A percentile compares a stretch with the other conserved stretches of the same genome.
These are phyloP conservation scores for Globisporangium acanthophoron DNA, from an alignment of 352 stramenopile genomes.

Conservation along the genomic window DNA sequence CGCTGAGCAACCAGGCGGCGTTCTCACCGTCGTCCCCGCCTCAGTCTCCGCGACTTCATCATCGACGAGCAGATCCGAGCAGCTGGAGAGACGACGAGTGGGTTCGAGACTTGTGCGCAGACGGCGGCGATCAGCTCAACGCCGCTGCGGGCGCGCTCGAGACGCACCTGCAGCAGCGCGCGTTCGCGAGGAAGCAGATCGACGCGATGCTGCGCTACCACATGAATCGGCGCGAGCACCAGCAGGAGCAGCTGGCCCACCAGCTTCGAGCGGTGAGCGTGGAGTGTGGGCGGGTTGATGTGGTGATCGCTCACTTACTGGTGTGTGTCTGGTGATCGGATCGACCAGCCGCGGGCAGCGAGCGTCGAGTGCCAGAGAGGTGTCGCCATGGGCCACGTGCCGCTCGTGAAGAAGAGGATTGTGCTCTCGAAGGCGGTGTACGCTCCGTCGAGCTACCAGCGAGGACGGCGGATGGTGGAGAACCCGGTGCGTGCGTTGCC, in stretches of 20 bases:
- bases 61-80: not conserved
- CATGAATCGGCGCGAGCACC: constrained; percentile 19
- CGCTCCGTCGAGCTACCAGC: constrained; percentile 22
- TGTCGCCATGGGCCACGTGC: constrained; percentile 7
- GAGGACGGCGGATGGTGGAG: constrained; percentile 22
- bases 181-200: constrained; percentile 48
- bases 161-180: constrained; percentile 36
- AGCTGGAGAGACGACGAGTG: constrained; percentile 10
- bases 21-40: constrained; percentile 4
- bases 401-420: constrained; percentile 30
- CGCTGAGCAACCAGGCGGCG: constrained; percentile 11
- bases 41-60: too few relatives aligned
- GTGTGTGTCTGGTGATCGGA: not conserved
- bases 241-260: constrained; percentile 1
- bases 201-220: constrained; percentile 31
- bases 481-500: constrained; percentile 22
- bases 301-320: not conserved
- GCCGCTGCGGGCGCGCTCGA: constrained; percentile 31
- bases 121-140: constrained; percentile 28
- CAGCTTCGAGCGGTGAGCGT: constrained; percentile 2
- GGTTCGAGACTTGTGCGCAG: not conserved
- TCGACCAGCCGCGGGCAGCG: not conserved
- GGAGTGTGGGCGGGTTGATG: not conserved
- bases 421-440: constrained; percentile 39
- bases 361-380: not conserved